These are phyloP conservation scores for Colletotrichum lini DNA, from an alignment of 2,329 filamentous ascomycete genomes.

Conservation along the genomic window DNA sequence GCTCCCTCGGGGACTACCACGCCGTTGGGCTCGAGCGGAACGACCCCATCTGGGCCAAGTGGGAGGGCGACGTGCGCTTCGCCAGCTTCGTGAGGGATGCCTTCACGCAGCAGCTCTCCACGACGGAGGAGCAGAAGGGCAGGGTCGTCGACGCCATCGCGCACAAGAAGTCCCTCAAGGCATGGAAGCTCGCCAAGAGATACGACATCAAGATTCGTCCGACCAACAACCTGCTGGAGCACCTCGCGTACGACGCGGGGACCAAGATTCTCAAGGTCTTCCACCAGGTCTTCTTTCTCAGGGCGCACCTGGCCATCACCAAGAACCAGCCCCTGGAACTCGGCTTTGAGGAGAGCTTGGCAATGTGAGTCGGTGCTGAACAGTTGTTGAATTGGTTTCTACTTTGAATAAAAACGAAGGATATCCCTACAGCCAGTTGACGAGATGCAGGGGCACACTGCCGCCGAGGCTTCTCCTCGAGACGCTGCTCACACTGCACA, in stretches of 20 bases:
- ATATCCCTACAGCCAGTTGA: background rate
- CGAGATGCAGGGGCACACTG: background rate
- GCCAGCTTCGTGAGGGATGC: no score
- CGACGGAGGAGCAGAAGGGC: no score
- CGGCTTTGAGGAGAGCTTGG: background rate
- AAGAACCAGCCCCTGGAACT: background rate
- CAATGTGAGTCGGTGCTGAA: background rate
- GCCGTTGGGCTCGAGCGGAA: no score
- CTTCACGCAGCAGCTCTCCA: no score
- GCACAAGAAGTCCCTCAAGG: no score
- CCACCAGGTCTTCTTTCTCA: background rate
- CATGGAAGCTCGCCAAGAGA: background rate
- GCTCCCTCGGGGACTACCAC: no score
- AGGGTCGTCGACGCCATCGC: no score
- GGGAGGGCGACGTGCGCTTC: no score
- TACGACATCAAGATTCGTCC: background rate
- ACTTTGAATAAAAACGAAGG: no score
- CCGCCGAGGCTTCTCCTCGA: background rate
- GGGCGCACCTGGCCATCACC: background rate
- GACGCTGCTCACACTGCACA: background rate
- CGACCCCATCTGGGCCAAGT: no score
- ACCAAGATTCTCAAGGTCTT: background rate
- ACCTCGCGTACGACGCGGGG: slow-evolving; percentile 20
- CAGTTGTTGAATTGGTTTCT: no score
- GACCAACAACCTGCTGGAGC: background rate